phyloP scores from a whole-genome alignment of 768 basidiomycete species.

The Crucibulum laeve region DNA sequence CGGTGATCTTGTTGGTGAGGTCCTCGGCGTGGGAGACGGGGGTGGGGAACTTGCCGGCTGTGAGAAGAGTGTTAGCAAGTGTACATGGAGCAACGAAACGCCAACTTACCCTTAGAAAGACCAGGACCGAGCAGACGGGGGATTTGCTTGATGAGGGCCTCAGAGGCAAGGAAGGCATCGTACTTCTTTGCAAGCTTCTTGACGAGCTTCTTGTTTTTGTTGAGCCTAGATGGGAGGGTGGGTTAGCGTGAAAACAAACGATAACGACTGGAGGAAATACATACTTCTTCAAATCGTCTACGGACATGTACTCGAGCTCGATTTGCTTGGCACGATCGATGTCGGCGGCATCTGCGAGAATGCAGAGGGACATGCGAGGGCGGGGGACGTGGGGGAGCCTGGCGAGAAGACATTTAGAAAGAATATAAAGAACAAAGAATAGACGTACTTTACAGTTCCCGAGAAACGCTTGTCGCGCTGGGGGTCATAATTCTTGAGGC shows the following conservation, averaged over 20 bases:
- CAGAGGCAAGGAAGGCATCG: slow-evolving; percentile 97
- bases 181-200: slow-evolving; percentile 99
- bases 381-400: slow-evolving; percentile 97
- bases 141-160: slow-evolving; percentile 98
- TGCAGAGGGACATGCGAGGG: slow-evolving; percentile 99
- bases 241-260: neutral
- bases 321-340: slow-evolving; percentile 99
- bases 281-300: slow-evolving; percentile 98
- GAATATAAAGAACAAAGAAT: neutral
- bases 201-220: slow-evolving; percentile 99
- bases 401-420: slow-evolving; percentile 6
- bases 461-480: slow-evolving; percentile 99
- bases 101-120: slow-evolving; percentile 92
- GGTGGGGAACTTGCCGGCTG: slow-evolving; percentile 98
- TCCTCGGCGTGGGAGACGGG: slow-evolving; percentile 93
- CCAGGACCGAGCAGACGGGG: slow-evolving; percentile 99
- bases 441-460: slow-evolving; percentile 86
- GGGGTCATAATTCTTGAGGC: slow-evolving; percentile 98
- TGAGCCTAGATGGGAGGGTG: slow-evolving; percentile 54
- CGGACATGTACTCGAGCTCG: slow-evolving; percentile 98
- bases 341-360: slow-evolving; percentile 98
- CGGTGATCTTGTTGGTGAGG: slow-evolving; percentile 81
- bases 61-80: neutral
- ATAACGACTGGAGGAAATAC: slow-evolving; percentile 11
- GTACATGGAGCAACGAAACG: neutral